Evolutionary conservation across 768 basidiomycete genomes (phyloP).

Genomic region (Boletellus ananas): DNA sequence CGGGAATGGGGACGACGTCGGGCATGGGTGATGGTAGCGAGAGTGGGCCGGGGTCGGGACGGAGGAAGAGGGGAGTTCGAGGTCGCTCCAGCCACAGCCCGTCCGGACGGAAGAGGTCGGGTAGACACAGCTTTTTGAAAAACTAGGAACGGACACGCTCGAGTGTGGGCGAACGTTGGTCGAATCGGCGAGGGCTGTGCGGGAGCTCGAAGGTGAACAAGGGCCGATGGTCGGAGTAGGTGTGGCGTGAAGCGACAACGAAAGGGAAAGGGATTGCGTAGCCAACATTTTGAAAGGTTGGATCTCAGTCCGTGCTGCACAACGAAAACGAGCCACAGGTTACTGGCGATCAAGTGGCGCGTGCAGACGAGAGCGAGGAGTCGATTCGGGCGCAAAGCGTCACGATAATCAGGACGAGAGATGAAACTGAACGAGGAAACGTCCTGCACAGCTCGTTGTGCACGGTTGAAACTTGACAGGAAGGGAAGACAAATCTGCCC

Average conservation of each 20-base stretch:
- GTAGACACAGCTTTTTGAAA: slow-evolving; percentile 10
- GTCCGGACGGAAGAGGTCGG: slow-evolving; percentile 20
- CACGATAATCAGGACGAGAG: slow-evolving; percentile 21
- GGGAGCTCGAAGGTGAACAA: slow-evolving; percentile 4
- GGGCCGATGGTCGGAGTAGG: background rate
- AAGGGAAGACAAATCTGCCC: slow-evolving; percentile 2
- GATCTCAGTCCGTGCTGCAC: slow-evolving; percentile 6
- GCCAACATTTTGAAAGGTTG: slow-evolving; percentile 16
- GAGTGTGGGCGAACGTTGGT: slow-evolving; percentile 19
- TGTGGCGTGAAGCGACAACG: background rate
- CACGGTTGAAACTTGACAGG: slow-evolving; percentile 2
- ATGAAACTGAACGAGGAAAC: slow-evolving; percentile 24
- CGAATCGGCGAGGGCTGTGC: slow-evolving; percentile 23
- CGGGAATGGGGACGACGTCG: slow-evolving; percentile 15
- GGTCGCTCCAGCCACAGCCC: slow-evolving; percentile 8
- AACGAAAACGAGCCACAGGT: slow-evolving; percentile 6
- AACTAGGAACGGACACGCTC: slow-evolving; percentile 1
- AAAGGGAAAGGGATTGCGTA: slow-evolving; percentile 5
- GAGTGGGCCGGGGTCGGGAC: background rate
- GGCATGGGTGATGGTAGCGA: slow-evolving; percentile 6
- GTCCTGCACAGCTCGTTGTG: slow-evolving; percentile 29
- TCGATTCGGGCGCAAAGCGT: slow-evolving; percentile 10
- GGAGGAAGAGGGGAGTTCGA: background rate
- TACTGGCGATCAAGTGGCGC: slow-evolving; percentile 4
- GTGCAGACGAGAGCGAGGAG: slow-evolving; percentile 10